Conservation (phyloP, 768 basidiomycete genomes). For the Amanita subjunquillea region DNA sequence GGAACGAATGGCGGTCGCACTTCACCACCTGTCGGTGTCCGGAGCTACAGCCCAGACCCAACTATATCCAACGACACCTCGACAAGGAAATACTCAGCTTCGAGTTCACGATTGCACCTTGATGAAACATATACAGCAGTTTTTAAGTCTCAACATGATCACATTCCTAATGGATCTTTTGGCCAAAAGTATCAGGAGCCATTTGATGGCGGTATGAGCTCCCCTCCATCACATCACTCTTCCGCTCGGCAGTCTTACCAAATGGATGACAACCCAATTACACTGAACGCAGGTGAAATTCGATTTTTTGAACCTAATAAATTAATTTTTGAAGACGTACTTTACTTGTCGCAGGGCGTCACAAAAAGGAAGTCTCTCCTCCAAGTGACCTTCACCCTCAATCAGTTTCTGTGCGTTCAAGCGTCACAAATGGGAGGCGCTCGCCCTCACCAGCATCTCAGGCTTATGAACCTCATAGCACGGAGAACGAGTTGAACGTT, state of each 20-base stretch:
- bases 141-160: not conserved
- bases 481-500: constrained; percentile 69
- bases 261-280: not conserved
- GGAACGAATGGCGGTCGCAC: constrained; percentile 7
- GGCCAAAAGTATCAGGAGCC: not conserved
- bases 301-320: not conserved
- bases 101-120: not conserved
- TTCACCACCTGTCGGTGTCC: constrained; percentile 5
- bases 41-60: constrained; percentile 12
- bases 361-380: not conserved
- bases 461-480: constrained; percentile 60
- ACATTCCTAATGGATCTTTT: not conserved
- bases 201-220: not conserved
- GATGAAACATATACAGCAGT: not conserved
- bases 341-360: not conserved
- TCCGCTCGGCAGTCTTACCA: not conserved
- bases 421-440: constrained; percentile 17
- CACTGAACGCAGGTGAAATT: not conserved
- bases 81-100: not conserved
- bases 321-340: not conserved
- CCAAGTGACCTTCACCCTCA: not conserved
- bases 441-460: constrained; percentile 47
- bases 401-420: not conserved
- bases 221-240: not conserved
- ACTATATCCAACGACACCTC: not conserved